These are phyloP conservation scores for Tuber umbilicatum DNA, from an alignment of 495 filamentous ascomycete species.

Conservation along the genomic window DNA sequence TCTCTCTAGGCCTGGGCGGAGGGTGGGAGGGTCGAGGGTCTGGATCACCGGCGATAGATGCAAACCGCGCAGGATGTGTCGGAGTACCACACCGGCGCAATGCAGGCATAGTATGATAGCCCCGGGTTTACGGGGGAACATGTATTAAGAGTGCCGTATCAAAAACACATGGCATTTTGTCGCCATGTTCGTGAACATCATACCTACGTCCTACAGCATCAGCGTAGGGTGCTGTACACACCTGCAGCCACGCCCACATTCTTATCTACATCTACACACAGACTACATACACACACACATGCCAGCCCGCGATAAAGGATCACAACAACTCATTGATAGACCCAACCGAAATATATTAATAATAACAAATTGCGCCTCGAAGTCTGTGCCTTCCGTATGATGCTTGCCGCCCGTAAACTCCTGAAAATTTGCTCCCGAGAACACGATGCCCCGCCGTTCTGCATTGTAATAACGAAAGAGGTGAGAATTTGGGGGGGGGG, in stretches of 20 bases:
- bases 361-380: conserved; percentile 1
- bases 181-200: background rate
- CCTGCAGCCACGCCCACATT: background rate
- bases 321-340: background rate
- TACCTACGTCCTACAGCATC: background rate
- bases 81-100: background rate
- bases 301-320: background rate
- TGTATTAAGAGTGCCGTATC: background rate
- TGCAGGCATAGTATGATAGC: background rate
- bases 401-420: conserved; percentile 5
- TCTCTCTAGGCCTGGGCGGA: background rate
- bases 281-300: background rate
- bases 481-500: background rate
- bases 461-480: background rate
- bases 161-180: background rate
- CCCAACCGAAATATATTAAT: conserved; percentile 2
- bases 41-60: background rate
- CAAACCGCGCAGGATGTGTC: background rate
- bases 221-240: background rate
- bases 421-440: background rate
- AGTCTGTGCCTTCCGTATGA: conserved; percentile 2
- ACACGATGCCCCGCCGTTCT: background rate
- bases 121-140: background rate
- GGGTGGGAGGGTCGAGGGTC: background rate
- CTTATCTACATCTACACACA: background rate